Percentiles rank a stretch among this genome's conserved stretches.
phyloP scores from a whole-genome alignment of 495 filamentous ascomycete species.

The Podospora australis region DNA sequence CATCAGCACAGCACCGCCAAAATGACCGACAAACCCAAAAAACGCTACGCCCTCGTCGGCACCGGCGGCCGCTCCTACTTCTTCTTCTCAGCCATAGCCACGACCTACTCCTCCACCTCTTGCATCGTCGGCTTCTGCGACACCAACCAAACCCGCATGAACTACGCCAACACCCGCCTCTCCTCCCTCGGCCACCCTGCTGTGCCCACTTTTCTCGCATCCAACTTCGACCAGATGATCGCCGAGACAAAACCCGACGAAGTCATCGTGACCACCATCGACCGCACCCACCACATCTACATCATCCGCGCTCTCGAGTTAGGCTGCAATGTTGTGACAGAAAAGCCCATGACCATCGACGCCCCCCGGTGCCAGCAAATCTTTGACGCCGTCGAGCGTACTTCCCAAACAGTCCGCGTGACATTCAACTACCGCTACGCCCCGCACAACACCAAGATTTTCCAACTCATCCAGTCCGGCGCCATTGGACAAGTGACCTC shows the following conservation, averaged over 20 bases:
- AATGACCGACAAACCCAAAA: conserved; percentile 15
- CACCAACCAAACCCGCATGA: conserved; percentile 42
- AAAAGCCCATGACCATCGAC: conserved; percentile 56
- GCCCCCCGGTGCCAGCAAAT: conserved; percentile 46
- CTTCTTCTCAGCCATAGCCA: conserved; percentile 51
- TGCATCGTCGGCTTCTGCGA: conserved; percentile 46
- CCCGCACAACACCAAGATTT: conserved; percentile 46
- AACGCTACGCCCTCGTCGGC: conserved; percentile 41
- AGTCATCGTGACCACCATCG: conserved; percentile 53
- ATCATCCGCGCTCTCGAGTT: conserved; percentile 49
- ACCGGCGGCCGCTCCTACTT: conserved; percentile 41
- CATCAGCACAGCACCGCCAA: background rate
- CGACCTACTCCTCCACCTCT: conserved; percentile 41
- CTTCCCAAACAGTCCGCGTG: conserved; percentile 34
- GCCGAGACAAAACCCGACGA: conserved; percentile 46
- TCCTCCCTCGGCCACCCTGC: conserved; percentile 25
- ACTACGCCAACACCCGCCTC: conserved; percentile 36
- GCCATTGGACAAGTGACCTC: conserved; percentile 48
- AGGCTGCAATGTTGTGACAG: conserved; percentile 50
- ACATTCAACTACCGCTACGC: conserved; percentile 49
- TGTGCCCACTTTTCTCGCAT: conserved; percentile 45
- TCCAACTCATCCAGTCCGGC: conserved; percentile 40
- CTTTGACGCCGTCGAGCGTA: conserved; percentile 35
- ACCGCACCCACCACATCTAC: conserved; percentile 52
- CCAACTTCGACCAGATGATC: conserved; percentile 50